A percentile compares a stretch with the other conserved stretches of the same genome.
These are phyloP conservation scores for Metarhizium sp. DNA, from an alignment of 2,329 filamentous ascomycete species.

Conservation along the genomic window DNA sequence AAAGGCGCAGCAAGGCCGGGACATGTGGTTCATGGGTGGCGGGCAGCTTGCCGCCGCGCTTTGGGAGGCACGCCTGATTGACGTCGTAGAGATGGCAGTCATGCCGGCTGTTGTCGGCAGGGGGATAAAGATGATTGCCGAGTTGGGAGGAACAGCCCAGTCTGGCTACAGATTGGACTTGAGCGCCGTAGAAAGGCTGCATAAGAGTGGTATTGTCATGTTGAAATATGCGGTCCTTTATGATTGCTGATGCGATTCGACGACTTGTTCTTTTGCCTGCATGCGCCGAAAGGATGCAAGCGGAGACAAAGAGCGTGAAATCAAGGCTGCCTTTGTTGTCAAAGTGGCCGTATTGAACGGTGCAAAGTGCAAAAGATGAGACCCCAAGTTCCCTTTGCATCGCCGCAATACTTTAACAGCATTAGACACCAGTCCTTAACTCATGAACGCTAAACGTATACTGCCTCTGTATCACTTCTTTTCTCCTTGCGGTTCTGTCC, in stretches of 20 bases:
- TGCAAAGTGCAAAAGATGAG: too few species aligned
- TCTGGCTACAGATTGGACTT: conserved; percentile 7
- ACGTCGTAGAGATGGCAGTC: conserved; percentile 19
- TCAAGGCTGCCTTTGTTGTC: too few species aligned
- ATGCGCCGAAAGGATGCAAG: too few species aligned
- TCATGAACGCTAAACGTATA: too few species aligned
- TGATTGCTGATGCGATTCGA: conserved; percentile 10
- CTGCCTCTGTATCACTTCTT: too few species aligned
- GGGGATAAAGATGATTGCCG: conserved; percentile 15
- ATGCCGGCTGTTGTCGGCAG: conserved; percentile 14
- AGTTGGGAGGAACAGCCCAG: background rate
- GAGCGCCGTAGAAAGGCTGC: conserved; percentile 5
- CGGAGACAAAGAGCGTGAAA: too few species aligned
- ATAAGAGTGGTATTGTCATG: conserved; percentile 14
- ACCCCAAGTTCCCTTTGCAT: too few species aligned
- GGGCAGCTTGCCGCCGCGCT: conserved; percentile 18
- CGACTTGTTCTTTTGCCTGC: too few species aligned
- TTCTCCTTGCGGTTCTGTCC: too few species aligned
- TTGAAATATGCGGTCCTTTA: conserved; percentile 10
- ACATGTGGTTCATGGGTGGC: conserved; percentile 29
- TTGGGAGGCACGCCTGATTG: conserved; percentile 19
- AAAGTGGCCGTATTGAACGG: too few species aligned
- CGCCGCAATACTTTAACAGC: too few species aligned
- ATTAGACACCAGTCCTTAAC: too few species aligned
- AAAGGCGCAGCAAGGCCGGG: conserved; percentile 13